Evolutionary conservation across 306 rosid genomes (phyloP).

Genomic region (Delonix regia): DNA sequence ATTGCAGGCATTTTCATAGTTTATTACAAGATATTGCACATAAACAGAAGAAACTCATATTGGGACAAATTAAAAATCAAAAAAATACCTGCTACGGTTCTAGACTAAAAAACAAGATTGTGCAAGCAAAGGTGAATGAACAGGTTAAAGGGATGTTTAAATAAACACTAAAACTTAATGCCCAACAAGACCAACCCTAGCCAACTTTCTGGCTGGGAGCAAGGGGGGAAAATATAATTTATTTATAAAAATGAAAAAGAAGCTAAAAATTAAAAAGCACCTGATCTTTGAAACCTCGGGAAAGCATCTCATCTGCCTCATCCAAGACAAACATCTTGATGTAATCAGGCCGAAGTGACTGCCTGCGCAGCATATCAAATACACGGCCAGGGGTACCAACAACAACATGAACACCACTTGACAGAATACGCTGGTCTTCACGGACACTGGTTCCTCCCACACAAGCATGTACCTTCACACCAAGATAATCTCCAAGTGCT

Average conservation of each 20-base stretch:
- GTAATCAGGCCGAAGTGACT: slow-evolving; percentile 67
- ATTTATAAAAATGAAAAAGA: neutral
- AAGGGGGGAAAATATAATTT: neutral
- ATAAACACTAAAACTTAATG: neutral
- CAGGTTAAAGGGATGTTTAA: neutral
- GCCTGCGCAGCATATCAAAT: slow-evolving; percentile 79
- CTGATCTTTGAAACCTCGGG: slow-evolving; percentile 86
- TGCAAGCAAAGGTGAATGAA: neutral
- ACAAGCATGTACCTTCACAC: slow-evolving; percentile 85
- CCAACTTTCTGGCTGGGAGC: neutral
- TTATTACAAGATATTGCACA: neutral
- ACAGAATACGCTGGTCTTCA: slow-evolving; percentile 75
- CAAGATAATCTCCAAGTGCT: slow-evolving; percentile 81
- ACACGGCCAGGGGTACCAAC: slow-evolving; percentile 89
- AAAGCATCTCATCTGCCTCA: slow-evolving; percentile 90
- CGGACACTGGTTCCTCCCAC: slow-evolving; percentile 85
- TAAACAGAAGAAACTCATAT: neutral
- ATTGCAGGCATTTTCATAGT: neutral
- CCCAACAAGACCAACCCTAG: neutral
- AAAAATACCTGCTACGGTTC: neutral
- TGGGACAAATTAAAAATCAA: neutral
- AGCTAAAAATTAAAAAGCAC: slow-evolving; percentile 34
- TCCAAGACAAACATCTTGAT: slow-evolving; percentile 86
- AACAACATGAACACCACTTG: slow-evolving; percentile 80
- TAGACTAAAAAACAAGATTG: neutral